These are phyloP conservation scores for Sarocladiaceae sp. DNA, from an alignment of 2,329 filamentous ascomycete species.

Conservation along the genomic window DNA sequence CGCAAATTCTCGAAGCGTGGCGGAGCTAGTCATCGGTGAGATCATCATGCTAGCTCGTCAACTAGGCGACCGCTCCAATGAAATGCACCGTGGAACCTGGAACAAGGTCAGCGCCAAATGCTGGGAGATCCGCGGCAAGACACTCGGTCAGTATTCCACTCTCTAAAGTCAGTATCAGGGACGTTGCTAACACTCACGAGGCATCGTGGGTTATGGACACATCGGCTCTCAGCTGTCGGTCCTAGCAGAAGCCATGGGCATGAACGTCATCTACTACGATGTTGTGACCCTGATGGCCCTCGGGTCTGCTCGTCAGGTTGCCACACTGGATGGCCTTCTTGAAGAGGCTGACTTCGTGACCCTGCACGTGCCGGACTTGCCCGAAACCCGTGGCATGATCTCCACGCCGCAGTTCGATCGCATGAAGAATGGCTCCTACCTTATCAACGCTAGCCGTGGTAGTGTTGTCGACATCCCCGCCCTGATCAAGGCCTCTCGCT, in stretches of 20 bases:
- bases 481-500: conserved; percentile 78
- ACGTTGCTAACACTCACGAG: not conserved
- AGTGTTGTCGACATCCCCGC: conserved; percentile 92
- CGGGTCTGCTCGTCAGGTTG: conserved; percentile 79
- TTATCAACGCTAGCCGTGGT: conserved; percentile 94
- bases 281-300: conserved; percentile 90
- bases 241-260: conserved; percentile 93
- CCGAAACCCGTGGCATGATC: conserved; percentile 92
- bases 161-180: not conserved
- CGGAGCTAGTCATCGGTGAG: conserved; percentile 90
- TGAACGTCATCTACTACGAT: conserved; percentile 97
- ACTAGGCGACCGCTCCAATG: conserved; percentile 84
- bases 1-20: conserved; percentile 93
- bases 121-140: conserved; percentile 98
- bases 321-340: conserved; percentile 70
- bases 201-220: conserved; percentile 94
- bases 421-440: conserved; percentile 90
- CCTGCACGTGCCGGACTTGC: conserved; percentile 86
- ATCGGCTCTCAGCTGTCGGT: conserved; percentile 96
- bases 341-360: conserved; percentile 84
- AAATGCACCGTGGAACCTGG: conserved; percentile 92
- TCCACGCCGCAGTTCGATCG: conserved; percentile 68
- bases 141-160: conserved; percentile 46
- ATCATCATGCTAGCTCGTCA: conserved; percentile 90
- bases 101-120: conserved; percentile 96